Percentiles rank a stretch among this genome's conserved stretches.
Conservation (phyloP, 768 basidiomycete species). For the Trametes coccinea region DNA sequence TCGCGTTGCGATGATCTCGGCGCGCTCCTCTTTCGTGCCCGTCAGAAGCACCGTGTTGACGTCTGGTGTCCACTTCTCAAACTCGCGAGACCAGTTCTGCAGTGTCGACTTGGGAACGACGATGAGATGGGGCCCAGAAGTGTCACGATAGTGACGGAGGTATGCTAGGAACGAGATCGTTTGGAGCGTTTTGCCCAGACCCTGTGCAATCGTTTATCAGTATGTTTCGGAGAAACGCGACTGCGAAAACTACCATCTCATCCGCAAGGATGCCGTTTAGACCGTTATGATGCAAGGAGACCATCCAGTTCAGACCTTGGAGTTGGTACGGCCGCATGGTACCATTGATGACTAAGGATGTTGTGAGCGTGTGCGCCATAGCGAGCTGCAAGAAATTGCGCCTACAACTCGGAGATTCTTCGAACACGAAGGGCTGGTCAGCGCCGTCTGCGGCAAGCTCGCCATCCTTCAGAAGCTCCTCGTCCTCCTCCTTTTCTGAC, state of each 20-base stretch:
- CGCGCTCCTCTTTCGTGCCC: conserved; percentile 88
- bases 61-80: conserved; percentile 87
- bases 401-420: conserved; percentile 87
- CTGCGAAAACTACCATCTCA: conserved; percentile 69
- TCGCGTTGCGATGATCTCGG: conserved; percentile 71
- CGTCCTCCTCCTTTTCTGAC: conserved; percentile 98
- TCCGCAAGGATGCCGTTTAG: conserved; percentile 97
- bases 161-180: conserved; percentile 97
- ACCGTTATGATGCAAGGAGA: conserved; percentile 92
- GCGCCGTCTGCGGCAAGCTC: conserved; percentile 77
- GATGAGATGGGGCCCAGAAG: conserved; percentile 84
- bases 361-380: background rate
- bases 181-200: conserved; percentile 97
- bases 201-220: conserved; percentile 45
- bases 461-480: conserved; percentile 87
- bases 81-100: conserved; percentile 96
- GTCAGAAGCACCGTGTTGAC: conserved; percentile 80
- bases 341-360: conserved; percentile 76
- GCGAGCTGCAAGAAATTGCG: background rate
- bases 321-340: conserved; percentile 92
- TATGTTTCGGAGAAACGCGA: background rate
- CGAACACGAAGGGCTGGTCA: conserved; percentile 92
- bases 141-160: conserved; percentile 80
- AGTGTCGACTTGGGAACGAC: conserved; percentile 99
- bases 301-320: conserved; percentile 97